Evolutionary conservation across 2,329 filamentous ascomycete genomes (phyloP), one percentile per base, ranked within the genome.

Genomic region (Celoporthe dispersa): DNA sequence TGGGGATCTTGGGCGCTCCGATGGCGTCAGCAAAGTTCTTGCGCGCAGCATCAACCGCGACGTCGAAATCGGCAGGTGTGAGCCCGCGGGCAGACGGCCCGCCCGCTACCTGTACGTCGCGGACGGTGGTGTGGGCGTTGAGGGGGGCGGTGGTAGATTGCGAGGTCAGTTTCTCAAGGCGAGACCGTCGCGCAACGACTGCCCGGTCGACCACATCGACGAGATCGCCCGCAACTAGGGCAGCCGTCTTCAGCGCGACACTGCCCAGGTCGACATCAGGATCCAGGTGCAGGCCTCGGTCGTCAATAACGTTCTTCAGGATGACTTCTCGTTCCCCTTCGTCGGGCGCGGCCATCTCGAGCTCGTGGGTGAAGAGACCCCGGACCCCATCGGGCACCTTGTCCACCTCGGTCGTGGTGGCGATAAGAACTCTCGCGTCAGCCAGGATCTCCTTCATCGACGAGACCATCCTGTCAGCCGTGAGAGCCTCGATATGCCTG

Each of bases 21-120:
- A 99, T 99, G 0, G 95, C 92, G 79, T 98, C 96, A 7, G 96
- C 95, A 79, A 99, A 99, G 81, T 98, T 98, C 86, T 98, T 98
- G 68, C 96, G 90, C 1, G 96, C 96, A 7, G 94, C 94, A 71
- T 98, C 95, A 3, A 99, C 95, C 0, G 96, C 96, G n/a, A 91
- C 83, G 68, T 97, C 94, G 74, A 98, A 95, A 79, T 99, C 96
- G 2, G 87, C 84, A 74, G 92, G 92, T 0, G 90, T 94, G 14
- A 99, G 85, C 66, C 92, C 93, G 37, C 90, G 90, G 6, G 92
- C 92, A 12, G 91, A 87, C 55, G 93, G 87, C 0, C 96, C 96
- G 39, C 96, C 96, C 1, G 96, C 91, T 11, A 98, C 85, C 71
- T 96, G 89, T n/a, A 99, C 87, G 78, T 99, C 96, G 65, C 92